Conservation (phyloP, 129 eudicot genomes). For the Artemisia annua region DNA sequence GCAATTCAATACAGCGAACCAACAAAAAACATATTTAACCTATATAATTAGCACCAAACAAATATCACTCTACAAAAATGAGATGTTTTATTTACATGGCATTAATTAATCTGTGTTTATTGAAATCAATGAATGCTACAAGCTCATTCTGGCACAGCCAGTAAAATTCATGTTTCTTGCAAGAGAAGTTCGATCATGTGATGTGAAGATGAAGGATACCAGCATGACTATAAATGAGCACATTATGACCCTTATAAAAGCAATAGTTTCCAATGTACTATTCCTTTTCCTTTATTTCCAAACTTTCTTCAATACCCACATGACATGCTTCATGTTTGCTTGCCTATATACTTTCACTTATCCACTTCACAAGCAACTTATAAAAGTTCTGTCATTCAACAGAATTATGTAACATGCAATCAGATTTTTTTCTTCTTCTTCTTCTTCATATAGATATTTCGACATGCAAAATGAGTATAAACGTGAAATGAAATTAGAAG, state of each 20-base stretch:
- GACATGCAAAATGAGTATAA: no score
- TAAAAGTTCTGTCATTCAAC: not conserved
- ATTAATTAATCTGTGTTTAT: not conserved
- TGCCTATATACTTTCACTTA: conserved; percentile 25
- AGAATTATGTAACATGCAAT: not conserved
- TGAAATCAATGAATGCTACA: not conserved
- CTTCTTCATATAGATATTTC: no score
- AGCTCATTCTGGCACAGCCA: conserved; percentile 9
- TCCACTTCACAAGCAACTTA: conserved; percentile 41
- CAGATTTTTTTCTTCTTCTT: not conserved
- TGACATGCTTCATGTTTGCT: conserved; percentile 35
- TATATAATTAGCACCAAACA: not conserved
- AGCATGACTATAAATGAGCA: conserved; percentile 23
- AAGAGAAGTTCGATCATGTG: conserved; percentile 25
- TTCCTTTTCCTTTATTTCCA: conserved; percentile 32
- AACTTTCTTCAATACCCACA: conserved; percentile 43
- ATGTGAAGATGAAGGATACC: conserved; percentile 39
- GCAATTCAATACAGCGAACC: no score
- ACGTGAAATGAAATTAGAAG: no score
- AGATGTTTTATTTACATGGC: not conserved
- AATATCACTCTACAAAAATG: not conserved
- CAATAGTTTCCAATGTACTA: conserved; percentile 29
- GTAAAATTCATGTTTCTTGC: conserved; percentile 13
- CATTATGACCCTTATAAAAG: conserved; percentile 17
- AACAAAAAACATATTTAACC: no score